Evolutionary conservation across 208 protist genomes (phyloP).

Genomic region (Crithidia thermophila): DNA sequence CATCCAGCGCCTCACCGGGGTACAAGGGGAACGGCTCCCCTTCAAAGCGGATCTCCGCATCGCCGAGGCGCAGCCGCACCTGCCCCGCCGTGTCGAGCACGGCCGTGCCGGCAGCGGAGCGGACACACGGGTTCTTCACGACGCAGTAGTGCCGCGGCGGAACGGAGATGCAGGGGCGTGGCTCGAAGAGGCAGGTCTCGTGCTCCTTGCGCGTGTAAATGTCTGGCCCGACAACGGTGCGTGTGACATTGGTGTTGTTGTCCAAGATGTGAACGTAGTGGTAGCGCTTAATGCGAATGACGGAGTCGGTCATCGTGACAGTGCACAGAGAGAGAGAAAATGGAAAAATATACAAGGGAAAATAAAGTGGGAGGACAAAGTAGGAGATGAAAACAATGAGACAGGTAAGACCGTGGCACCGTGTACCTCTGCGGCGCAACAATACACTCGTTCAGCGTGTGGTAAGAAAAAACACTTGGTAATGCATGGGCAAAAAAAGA

Average conservation of each 20-base stretch:
- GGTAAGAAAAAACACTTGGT: too few relatives aligned
- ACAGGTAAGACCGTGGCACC: too few relatives aligned
- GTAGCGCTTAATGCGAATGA: constrained; percentile 92
- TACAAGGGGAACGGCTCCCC: constrained; percentile 94
- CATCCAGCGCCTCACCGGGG: constrained; percentile 81
- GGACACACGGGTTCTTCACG: constrained; percentile 69
- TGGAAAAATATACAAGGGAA: not conserved
- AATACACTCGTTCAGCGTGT: too few relatives aligned
- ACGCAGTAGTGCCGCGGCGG: constrained; percentile 74
- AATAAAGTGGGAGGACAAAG: constrained; percentile 2
- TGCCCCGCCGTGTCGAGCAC: constrained; percentile 70
- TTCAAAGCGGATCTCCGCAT: constrained; percentile 91
- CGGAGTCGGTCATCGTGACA: constrained; percentile 33
- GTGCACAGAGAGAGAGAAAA: too few relatives aligned
- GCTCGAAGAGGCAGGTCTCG: constrained; percentile 91
- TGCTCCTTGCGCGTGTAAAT: constrained; percentile 94
- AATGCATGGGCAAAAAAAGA: too few relatives aligned
- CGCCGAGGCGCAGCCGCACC: constrained; percentile 88
- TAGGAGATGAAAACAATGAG: constrained; percentile 15
- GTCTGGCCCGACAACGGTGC: constrained; percentile 83
- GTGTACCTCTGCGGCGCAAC: too few relatives aligned
- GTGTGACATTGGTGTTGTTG: constrained; percentile 93
- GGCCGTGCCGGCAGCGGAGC: constrained; percentile 38
- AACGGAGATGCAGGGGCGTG: constrained; percentile 69
- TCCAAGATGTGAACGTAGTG: constrained; percentile 96